Evolutionary conservation across 345 rosid genomes (phyloP), one percentile per base, ranked within the genome.

Genomic region (Streptanthus diversifolius): DNA sequence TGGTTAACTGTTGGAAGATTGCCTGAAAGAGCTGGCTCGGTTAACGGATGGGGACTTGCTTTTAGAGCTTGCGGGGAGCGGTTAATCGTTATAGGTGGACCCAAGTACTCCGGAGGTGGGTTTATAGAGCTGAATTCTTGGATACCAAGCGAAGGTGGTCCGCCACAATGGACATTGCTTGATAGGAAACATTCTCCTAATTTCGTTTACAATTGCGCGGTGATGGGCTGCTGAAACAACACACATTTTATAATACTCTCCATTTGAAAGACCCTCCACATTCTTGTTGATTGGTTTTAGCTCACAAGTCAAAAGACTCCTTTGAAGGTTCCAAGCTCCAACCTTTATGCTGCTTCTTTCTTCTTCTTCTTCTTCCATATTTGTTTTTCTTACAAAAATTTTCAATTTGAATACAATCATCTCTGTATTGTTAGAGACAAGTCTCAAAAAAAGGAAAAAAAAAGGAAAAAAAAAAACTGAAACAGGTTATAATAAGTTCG

Each of bases 31-130:
- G 92, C 90, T 18, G 87, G 77, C 73, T 90, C 97, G 10, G 86
- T 90, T 84, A 87, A 93, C 45, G 98, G 98, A 19, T 93, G 98
- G 98, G 98, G 98, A 15, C 85, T 93, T 37, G 98, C 98, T 8
- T 93, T 93, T 60, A 82, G 96, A 85, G 95, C 97, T 3, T 90
- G 95, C 41, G 98, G 98, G 51, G 91, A 88, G 66, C 66, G 84
- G 71, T 85, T 92, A 36, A 84, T 93, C 11, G 98, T 93, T 40
- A 87, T 93, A n/a, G 93, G 98, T 58, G 98, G 97, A 66, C 95
- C 98, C 1, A 85, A 80, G 81, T 49, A 83, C 32, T 68, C 81
- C 0, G 96, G 91, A 47, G 95, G 81, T 79, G 92, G 96, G 58
- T 87, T 81, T 66, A 88, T 90, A 66, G 98, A 92, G 83, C 77